Base-by-base conservation (phyloP, 2,329 filamentous ascomycete species). In the Pseudocercospora eumusae region DNA sequence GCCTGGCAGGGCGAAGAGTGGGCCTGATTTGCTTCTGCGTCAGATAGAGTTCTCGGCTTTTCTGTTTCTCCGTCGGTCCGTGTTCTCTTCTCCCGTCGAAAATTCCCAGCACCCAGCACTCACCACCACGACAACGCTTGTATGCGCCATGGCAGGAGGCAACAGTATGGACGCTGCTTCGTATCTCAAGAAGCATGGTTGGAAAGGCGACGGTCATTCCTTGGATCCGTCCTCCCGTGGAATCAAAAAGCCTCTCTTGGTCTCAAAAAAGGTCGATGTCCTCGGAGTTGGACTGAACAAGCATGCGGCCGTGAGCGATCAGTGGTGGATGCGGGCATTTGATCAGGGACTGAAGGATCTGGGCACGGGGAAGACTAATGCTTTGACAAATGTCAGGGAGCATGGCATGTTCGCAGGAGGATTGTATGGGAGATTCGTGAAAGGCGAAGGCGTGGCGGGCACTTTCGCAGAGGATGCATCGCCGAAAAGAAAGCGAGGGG, bases 241-340 rank as follows among this genome's bases (percentile, higher is more conserved):
- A 47, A 87, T 98, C 59, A 86, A 88, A 25, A 90, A 90, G 69
- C 93, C 93, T 4, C 84, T 98, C 27, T 86, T 96, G 40, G 84
- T 96, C 60, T 87, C 89, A 62, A 88, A 90, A 70, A 96, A 96
- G 77, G 84, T 88, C 70, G 90, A 96, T 75, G 89, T 84, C 27
- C 82, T 90, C 57, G 93, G 93, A 23, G 81, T 98, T 4, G 93
- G 93, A 59, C 87, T 90, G 74, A 92, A 91, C 75, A 85, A 85
- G 67, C 83, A 84, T 60, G 76, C 80, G 60, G 81, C 81, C 27
- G 81, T 84, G 31, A 82, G 83, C 69, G 93, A 97, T 74, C 92
- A 96, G 75, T 99, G 95, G 95, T 99, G 95, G 95, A 83, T 96
- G 77, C 89, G 91, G 62, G 95, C 95, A 10, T 97, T 96, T 69